Evolutionary conservation across 75 land plant genomes (phyloP), one percentile per base, ranked within the genome.

Genomic region (Pinus tabuliformis): DNA sequence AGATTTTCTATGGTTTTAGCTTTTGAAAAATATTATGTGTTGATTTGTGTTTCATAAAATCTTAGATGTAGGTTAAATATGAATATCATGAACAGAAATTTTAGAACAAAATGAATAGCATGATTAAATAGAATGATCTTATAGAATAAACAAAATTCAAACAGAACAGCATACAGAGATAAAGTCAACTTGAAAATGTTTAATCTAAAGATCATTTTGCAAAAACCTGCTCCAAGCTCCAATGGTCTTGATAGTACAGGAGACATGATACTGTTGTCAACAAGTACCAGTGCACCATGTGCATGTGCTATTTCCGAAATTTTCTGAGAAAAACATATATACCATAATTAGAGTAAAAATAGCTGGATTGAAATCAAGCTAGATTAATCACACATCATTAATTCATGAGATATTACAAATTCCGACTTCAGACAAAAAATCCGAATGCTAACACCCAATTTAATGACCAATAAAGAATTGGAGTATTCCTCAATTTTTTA

Each of bases 181-280:
- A 39, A 68, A 11, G 24, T 54, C 18, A 39, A 73, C 13, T 6
- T 36, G 49, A 42, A 21, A 70, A 54, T 36, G 17, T 63, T 14
- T 24, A 64, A 20, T 42, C 15, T 28, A 24, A 1, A 33, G 14
- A 49, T 26, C 36, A 73, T 54, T 56, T 33, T n/a, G 26, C 45
- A 58, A 72, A 57, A 78, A 97, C 98, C 99, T 87, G 99, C 99
- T 72, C 99, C 99, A 73, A 97, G 95, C 76, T 86, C 86, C 77
- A 95, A 71, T 7, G 99, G 99, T 75, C 81, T 96, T 76, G 91
- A 97, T 22, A 97, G 83, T 5, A 94, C 93, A 56, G 99, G 98
- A 73, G 99, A 96, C 99, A 97, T 91, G 39, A 95, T 97, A 74
- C 98, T 97, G 59, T 97, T 97, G 80, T 97, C 99, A 49, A 97